phyloP scores from a whole-genome alignment of 805 yeast genomes.

The Nakazawaea populi region DNA sequence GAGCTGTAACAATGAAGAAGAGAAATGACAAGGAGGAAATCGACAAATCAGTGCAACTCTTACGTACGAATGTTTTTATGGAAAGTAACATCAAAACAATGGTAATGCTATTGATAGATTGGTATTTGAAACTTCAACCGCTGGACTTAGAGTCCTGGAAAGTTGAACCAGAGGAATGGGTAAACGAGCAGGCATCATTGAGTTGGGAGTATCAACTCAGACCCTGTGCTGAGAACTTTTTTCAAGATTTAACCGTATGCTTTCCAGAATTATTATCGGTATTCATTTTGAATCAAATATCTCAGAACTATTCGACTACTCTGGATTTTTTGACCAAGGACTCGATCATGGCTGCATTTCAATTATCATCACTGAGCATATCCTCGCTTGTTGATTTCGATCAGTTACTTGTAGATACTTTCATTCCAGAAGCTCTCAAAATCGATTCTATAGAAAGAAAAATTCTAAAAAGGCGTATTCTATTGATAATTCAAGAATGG shows the following conservation, averaged over 20 bases:
- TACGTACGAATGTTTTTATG: slow-evolving; percentile 53
- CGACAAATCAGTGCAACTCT: slow-evolving; percentile 44
- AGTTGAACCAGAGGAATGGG: slow-evolving; percentile 90
- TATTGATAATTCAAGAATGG: slow-evolving; percentile 80
- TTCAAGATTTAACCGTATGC: slow-evolving; percentile 62
- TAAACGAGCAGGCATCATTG: slow-evolving; percentile 67
- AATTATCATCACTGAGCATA: slow-evolving; percentile 64
- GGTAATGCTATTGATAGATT: slow-evolving; percentile 60
- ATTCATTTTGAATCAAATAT: slow-evolving; percentile 55
- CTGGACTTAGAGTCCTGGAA: slow-evolving; percentile 78
- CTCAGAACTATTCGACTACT: slow-evolving; percentile 26
- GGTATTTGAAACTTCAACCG: slow-evolving; percentile 71
- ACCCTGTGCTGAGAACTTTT: slow-evolving; percentile 83
- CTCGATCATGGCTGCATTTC: slow-evolving; percentile 77
- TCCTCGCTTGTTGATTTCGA: slow-evolving; percentile 65
- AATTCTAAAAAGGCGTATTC: slow-evolving; percentile 70
- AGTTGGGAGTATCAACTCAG: slow-evolving; percentile 82
- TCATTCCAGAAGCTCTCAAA: slow-evolving; percentile 61
- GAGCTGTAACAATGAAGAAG: slow-evolving; percentile 57
- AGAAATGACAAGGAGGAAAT: slow-evolving; percentile 63
- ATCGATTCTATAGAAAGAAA: slow-evolving; percentile 44
- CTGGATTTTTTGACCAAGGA: slow-evolving; percentile 63
- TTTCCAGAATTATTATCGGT: slow-evolving; percentile 52
- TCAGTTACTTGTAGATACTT: slow-evolving; percentile 46
- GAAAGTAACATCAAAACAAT: slow-evolving; percentile 49